phyloP scores from a whole-genome alignment of 345 rosid species.

The Dimocarpus longan region DNA sequence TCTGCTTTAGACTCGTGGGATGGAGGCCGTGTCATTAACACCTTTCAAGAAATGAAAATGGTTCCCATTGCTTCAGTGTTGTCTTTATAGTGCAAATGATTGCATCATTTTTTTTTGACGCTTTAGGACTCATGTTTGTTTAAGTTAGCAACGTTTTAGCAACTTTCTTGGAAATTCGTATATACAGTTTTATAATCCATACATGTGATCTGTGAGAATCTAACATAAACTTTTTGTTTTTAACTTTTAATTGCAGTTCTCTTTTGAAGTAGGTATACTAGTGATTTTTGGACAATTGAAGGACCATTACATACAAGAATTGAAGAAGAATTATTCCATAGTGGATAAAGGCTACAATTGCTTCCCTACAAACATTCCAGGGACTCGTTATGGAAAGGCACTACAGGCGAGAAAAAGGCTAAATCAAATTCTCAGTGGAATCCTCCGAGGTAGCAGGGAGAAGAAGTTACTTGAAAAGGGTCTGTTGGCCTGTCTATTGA shows the following conservation, averaged over 20 bases:
- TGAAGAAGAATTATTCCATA: slow-evolving; percentile 67
- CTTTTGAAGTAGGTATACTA: slow-evolving; percentile 81
- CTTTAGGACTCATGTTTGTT: background rate
- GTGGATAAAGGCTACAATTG: slow-evolving; percentile 87
- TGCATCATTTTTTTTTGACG: background rate
- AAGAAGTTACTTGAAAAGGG: slow-evolving; percentile 42
- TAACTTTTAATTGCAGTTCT: slow-evolving; percentile 48
- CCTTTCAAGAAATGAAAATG: slow-evolving; percentile 88
- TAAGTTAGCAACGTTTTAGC: background rate
- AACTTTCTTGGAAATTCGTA: background rate
- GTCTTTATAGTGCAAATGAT: too few species aligned
- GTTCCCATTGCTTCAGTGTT: slow-evolving; percentile 32
- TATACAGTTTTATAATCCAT: background rate
- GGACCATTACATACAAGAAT: slow-evolving; percentile 55
- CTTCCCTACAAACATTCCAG: slow-evolving; percentile 76
- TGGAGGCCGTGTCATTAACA: slow-evolving; percentile 53
- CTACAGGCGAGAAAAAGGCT: slow-evolving; percentile 52
- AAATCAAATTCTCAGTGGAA: slow-evolving; percentile 47
- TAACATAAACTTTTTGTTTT: background rate
- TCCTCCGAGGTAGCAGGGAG: slow-evolving; percentile 57
- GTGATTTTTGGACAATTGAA: slow-evolving; percentile 76
- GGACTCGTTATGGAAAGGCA: slow-evolving; percentile 76
- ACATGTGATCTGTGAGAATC: background rate
- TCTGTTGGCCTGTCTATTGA: slow-evolving; percentile 50
- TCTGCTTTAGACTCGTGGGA: slow-evolving; percentile 57